These are phyloP conservation scores for Pyrus hybrid DNA, from an alignment of 331 rosid genomes.

Conservation along the genomic window DNA sequence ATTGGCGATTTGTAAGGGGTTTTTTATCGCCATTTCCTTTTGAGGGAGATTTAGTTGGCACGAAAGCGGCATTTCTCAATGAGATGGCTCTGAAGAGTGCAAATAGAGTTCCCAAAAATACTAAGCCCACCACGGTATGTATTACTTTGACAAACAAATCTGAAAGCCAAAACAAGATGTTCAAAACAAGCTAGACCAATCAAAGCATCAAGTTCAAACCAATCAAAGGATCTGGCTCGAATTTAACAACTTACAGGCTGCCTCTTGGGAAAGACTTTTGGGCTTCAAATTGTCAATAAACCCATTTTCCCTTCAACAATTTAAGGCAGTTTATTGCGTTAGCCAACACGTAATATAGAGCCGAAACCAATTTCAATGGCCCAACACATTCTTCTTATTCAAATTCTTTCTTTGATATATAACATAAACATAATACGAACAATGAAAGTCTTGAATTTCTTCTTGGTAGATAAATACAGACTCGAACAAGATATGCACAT, in stretches of 20 bases:
- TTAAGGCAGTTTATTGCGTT: neutral
- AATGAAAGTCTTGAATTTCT: neutral
- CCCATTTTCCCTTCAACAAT: constrained; percentile 54
- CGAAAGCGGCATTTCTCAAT: constrained; percentile 30
- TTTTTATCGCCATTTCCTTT: constrained; percentile 37
- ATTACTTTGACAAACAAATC: constrained; percentile 61
- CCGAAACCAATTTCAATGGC: neutral
- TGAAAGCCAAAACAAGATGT: constrained; percentile 24
- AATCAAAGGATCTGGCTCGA: neutral
- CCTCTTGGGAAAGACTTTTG: constrained; percentile 31
- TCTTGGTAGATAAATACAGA: neutral
- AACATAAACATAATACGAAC: neutral
- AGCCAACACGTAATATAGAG: too few species aligned
- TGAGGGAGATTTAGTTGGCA: constrained; percentile 24
- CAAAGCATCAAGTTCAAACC: constrained; percentile 5
- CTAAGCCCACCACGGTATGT: constrained; percentile 45
- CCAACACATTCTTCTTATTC: neutral
- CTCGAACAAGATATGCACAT: neutral
- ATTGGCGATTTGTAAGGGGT: constrained; percentile 55
- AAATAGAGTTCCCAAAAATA: constrained; percentile 51
- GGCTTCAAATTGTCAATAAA: constrained; percentile 41
- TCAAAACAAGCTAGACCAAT: neutral
- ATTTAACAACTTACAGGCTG: constrained; percentile 56
- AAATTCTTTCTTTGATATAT: neutral
- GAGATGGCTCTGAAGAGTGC: constrained; percentile 58